A percentile compares a stretch with the other conserved stretches of the same genome.
Evolutionary conservation across 345 rosid species (phyloP).

Genomic region (Eucalyptus erythrocorys): DNA sequence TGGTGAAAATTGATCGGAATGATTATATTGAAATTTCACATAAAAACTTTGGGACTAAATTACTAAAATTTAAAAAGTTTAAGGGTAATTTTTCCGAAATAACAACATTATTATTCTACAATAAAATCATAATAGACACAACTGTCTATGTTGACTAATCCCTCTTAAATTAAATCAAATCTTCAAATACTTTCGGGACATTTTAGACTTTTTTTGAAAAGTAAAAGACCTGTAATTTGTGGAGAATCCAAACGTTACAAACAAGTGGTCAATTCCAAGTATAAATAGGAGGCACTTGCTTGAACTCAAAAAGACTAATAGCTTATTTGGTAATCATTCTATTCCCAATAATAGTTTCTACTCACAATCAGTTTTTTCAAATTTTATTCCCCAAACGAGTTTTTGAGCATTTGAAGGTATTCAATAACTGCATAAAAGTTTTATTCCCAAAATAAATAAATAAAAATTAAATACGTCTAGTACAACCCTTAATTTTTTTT

Average conservation of each 20-base stretch:
- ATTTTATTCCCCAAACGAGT: too few relatives aligned
- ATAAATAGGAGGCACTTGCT: neutral
- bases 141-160: neutral
- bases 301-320: neutral
- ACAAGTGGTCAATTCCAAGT: neutral
- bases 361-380: accelerated
- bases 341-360: too few relatives aligned
- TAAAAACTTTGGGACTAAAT: neutral
- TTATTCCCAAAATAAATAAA: too few relatives aligned
- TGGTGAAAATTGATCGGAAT: accelerated
- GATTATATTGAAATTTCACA: neutral
- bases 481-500: too few relatives aligned
- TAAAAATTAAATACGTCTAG: too few relatives aligned
- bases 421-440: too few relatives aligned
- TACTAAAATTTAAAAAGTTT: neutral
- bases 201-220: neutral
- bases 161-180: neutral
- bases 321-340: too few relatives aligned
- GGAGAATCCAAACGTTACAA: neutral
- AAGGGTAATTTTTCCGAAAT: neutral
- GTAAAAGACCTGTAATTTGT: neutral
- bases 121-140: neutral
- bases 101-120: neutral
- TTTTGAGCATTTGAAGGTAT: too few relatives aligned
- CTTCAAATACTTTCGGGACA: neutral